Evolutionary conservation across 2,329 filamentous ascomycete genomes (phyloP).

Genomic region (Colletotrichum sp.): DNA sequence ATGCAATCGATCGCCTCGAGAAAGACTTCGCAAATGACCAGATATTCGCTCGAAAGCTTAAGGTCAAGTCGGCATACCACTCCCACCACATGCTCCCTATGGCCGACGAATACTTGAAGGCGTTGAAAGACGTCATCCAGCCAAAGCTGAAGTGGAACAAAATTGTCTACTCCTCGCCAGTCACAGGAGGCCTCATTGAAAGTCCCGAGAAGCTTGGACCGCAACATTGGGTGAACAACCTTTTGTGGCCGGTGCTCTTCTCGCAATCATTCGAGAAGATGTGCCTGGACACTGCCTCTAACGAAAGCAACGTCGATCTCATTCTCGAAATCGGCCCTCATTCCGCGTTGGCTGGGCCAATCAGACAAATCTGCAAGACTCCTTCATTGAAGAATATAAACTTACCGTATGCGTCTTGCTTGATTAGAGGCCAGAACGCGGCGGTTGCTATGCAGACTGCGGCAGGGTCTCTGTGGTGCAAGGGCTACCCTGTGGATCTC

Average conservation of each 20-base stretch:
- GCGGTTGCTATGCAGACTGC: not conserved
- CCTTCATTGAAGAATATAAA: not conserved
- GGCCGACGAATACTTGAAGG: conserved; percentile 26
- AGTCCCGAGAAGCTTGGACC: not conserved
- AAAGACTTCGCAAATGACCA: conserved; percentile 2
- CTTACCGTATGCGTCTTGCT: not conserved
- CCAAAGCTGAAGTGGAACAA: conserved; percentile 27
- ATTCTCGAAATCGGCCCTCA: conserved; percentile 56
- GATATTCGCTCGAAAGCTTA: conserved; percentile 24
- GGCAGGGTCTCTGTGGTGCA: not conserved
- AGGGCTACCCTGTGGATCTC: not conserved
- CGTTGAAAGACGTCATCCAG: not conserved
- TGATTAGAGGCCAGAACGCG: not conserved
- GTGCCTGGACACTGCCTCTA: not conserved
- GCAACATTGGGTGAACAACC: conserved; percentile 10
- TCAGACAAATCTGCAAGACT: conserved; percentile 53
- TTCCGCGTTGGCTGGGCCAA: conserved; percentile 51
- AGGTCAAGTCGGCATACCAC: conserved; percentile 17
- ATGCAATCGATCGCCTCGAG: conserved; percentile 26
- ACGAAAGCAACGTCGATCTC: conserved; percentile 31
- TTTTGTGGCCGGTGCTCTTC: not conserved
- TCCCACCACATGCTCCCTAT: conserved; percentile 47
- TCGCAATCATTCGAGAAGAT: not conserved
- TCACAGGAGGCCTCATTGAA: conserved; percentile 26
- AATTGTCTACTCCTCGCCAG: conserved; percentile 24